These are phyloP conservation scores for Oxyria digyna DNA, from an alignment of 148 eudicot species.

Conservation along the genomic window DNA sequence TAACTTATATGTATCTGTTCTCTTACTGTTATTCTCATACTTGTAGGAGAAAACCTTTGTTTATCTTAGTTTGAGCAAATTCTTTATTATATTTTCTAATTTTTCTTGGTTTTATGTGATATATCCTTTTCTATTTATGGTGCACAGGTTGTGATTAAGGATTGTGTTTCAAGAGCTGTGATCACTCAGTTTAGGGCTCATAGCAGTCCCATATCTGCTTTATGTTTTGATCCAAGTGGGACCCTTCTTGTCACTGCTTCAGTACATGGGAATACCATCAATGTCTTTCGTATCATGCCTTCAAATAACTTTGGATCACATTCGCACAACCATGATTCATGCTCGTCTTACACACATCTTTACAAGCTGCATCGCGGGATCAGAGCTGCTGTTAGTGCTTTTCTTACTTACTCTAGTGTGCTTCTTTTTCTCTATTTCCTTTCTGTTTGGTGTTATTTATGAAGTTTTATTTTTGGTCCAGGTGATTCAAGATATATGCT, in stretches of 20 bases:
- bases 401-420: neutral
- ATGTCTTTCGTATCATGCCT: conserved; percentile 78
- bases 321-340: conserved; percentile 48
- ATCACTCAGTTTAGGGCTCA: conserved; percentile 94
- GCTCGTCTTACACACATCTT: conserved; percentile 72
- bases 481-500: conserved; percentile 97
- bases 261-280: conserved; percentile 80
- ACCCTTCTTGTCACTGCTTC: conserved; percentile 96
- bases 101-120: neutral
- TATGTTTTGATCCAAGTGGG: conserved; percentile 97
- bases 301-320: conserved; percentile 57
- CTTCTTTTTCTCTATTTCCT: neutral
- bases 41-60: neutral
- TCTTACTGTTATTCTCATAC: neutral
- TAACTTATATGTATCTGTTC: neutral
- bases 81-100: neutral
- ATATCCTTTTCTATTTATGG: conserved; percentile 4
- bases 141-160: conserved; percentile 78
- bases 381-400: conserved; percentile 64
- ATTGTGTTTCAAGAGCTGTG: conserved; percentile 68
- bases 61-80: neutral
- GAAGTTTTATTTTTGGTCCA: conserved; percentile 15
- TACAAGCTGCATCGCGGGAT: conserved; percentile 97
- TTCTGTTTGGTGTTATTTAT: conserved; percentile 3
- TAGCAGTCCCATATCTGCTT: conserved; percentile 82